Percentiles rank a stretch among this genome's conserved stretches.
Conservation (phyloP, 306 rosid species). For the Crotalaria pallida region DNA sequence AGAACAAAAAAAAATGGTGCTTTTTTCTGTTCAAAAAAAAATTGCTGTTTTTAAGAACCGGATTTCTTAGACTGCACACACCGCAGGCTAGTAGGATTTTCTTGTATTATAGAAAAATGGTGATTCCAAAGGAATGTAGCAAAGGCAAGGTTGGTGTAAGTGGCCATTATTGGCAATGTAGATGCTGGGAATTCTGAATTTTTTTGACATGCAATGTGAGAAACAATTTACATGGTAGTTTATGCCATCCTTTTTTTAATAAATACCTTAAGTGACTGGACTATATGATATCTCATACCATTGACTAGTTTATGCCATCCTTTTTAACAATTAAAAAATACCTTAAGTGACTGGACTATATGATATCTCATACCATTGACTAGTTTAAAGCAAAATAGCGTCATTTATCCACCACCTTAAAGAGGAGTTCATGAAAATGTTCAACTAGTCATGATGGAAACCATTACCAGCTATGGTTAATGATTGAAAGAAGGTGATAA, state of each 20-base stretch:
- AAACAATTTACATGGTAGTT: neutral
- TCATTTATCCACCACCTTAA: neutral
- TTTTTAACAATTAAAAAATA: neutral
- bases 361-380: neutral
- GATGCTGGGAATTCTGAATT: constrained; percentile 31
- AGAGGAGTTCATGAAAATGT: constrained; percentile 6
- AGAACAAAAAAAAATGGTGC: no score
- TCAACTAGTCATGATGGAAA: neutral
- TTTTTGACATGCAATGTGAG: neutral
- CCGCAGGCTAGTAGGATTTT: constrained; percentile 46
- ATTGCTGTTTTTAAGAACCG: no score
- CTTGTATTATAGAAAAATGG: constrained; percentile 23
- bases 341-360: neutral
- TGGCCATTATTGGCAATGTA: constrained; percentile 33
- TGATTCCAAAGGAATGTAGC: constrained; percentile 22
- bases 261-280: neutral
- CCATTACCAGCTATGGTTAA: neutral
- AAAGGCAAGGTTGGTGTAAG: constrained; percentile 30
- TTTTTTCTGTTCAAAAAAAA: no score
- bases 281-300: neutral
- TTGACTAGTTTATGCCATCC: neutral
- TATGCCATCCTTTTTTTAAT: neutral
- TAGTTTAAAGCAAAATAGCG: neutral
- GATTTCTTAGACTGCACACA: constrained; percentile 42
- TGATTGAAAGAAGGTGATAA: neutral